A percentile compares a stretch with the other conserved stretches of the same genome.
These are phyloP conservation scores for Pseudocercospora macadamiae DNA, from an alignment of 2,329 filamentous ascomycete genomes.

Conservation along the genomic window DNA sequence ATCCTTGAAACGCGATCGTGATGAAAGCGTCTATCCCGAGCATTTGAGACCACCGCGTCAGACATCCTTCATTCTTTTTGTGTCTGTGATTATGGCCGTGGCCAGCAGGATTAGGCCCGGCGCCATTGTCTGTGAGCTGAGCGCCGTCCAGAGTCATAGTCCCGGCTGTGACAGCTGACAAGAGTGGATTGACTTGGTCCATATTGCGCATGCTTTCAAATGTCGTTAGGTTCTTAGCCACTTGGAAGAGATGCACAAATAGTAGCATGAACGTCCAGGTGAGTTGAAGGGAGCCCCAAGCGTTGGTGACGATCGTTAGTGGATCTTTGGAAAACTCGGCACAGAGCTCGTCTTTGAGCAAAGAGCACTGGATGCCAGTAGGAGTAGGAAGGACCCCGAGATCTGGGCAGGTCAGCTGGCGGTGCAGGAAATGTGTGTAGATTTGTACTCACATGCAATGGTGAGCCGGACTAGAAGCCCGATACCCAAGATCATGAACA, in stretches of 20 bases:
- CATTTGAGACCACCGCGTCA: slow-evolving; percentile 79
- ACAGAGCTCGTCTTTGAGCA: slow-evolving; percentile 78
- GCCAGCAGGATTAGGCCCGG: slow-evolving; percentile 62
- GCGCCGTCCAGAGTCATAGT: slow-evolving; percentile 67
- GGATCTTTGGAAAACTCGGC: slow-evolving; percentile 76
- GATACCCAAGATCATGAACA: slow-evolving; percentile 76
- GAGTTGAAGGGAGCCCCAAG: slow-evolving; percentile 83
- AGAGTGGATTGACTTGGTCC: slow-evolving; percentile 61
- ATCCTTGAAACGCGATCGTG: slow-evolving; percentile 80
- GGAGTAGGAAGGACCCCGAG: slow-evolving; percentile 51
- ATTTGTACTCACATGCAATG: slow-evolving; percentile 65
- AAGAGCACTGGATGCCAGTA: slow-evolving; percentile 63
- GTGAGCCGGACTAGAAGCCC: slow-evolving; percentile 70
- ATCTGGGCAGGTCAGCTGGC: slow-evolving; percentile 25
- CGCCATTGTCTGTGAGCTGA: slow-evolving; percentile 68
- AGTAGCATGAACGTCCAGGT: slow-evolving; percentile 98
- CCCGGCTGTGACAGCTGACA: slow-evolving; percentile 75
- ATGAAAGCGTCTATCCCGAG: slow-evolving; percentile 93
- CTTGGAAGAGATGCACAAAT: slow-evolving; percentile 89
- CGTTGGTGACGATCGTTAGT: slow-evolving; percentile 76
- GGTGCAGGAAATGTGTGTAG: background rate
- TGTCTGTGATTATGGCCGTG: slow-evolving; percentile 45
- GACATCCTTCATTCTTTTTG: slow-evolving; percentile 66
- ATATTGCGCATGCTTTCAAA: slow-evolving; percentile 92
- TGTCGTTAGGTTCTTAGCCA: slow-evolving; percentile 90